These are phyloP conservation scores for Candida sanyiensis DNA, from an alignment of 805 yeast genomes.

Conservation along the genomic window DNA sequence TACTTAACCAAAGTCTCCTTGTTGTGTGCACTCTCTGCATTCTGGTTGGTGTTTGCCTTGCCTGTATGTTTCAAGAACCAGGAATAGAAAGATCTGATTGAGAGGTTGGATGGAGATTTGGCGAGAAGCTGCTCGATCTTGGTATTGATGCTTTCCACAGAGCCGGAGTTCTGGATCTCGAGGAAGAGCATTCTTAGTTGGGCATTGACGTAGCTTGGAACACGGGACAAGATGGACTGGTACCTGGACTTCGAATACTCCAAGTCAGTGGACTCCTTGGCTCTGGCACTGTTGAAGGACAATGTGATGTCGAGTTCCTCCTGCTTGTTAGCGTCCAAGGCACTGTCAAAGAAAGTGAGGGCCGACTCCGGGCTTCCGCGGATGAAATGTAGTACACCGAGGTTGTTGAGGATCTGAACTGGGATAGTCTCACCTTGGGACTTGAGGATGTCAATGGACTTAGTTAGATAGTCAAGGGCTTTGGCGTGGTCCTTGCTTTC, in stretches of 20 bases:
- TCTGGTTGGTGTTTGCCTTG: conserved; percentile 35
- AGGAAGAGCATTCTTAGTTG: conserved; percentile 64
- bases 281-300: conserved; percentile 72
- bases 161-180: conserved; percentile 44
- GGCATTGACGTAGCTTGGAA: conserved; percentile 73
- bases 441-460: conserved; percentile 48
- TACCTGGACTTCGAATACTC: conserved; percentile 35
- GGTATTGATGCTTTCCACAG: conserved; percentile 35
- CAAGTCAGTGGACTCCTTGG: conserved; percentile 43
- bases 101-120: conserved; percentile 56
- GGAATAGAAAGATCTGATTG: conserved; percentile 85
- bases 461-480: conserved; percentile 57
- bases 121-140: conserved; percentile 52
- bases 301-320: conserved; percentile 38
- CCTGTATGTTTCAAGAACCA: conserved; percentile 72
- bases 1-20: conserved; percentile 76
- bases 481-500: conserved; percentile 63
- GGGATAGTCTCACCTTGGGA: conserved; percentile 31
- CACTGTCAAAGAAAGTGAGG: conserved; percentile 44
- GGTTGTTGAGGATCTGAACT: conserved; percentile 66
- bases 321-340: conserved; percentile 32
- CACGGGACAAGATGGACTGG: conserved; percentile 44
- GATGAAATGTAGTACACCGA: conserved; percentile 76
- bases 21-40: conserved; percentile 70
- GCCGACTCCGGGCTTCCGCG: conserved; percentile 59